Conservation (phyloP, 1,284 basidiomycete genomes). For the Boletellus sp. region DNA sequence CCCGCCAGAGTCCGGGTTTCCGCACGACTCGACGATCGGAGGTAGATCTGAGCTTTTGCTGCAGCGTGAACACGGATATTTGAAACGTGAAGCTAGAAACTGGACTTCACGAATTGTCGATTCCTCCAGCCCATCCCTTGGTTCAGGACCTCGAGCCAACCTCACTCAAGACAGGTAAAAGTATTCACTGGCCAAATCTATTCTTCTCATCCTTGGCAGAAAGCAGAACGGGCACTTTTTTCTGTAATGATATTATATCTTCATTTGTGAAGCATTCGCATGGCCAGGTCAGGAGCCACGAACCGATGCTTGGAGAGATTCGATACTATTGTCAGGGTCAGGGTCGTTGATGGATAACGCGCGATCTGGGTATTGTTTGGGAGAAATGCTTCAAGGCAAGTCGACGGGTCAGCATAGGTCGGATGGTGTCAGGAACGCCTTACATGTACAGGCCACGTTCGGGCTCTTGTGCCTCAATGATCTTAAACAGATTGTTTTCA, state of each 20-base stretch:
- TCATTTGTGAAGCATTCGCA: no score
- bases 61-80: background rate
- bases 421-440: background rate
- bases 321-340: no score
- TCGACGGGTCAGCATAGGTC: no score
- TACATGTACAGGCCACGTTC: background rate
- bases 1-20: no score
- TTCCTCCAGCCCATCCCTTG: background rate
- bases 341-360: background rate
- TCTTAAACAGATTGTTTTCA: background rate
- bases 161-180: background rate
- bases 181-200: background rate
- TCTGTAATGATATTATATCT: no score
- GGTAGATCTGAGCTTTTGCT: background rate
- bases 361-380: background rate
- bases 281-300: no score
- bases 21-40: background rate
- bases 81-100: background rate
- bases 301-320: background rate
- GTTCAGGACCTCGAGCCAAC: background rate
- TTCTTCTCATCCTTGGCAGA: background rate
- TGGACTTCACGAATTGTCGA: background rate
- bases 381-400: background rate
- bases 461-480: background rate
- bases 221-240: background rate